These are phyloP conservation scores for Phoenix dactylifera DNA, from an alignment of 176 grass and related monocot genomes.

Conservation along the genomic window DNA sequence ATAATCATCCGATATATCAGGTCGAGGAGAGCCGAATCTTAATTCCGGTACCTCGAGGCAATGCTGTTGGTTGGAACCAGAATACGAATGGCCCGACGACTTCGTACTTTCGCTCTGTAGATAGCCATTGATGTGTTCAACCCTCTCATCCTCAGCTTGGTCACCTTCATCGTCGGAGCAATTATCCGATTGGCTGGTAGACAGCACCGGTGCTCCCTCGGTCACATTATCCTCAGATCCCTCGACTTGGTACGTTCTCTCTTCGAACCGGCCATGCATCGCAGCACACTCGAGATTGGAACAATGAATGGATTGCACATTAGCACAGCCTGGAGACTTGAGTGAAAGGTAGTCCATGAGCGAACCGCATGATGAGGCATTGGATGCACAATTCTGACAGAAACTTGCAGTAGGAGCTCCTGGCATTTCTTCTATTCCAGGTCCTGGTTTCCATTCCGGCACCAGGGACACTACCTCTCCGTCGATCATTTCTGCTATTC, in stretches of 20 bases:
- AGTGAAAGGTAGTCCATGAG: background rate
- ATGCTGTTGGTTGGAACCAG: background rate
- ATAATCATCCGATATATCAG: background rate
- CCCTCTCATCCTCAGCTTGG: background rate
- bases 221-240: slow-evolving; percentile 2
- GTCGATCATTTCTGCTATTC: slow-evolving; percentile 14
- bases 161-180: slow-evolving; percentile 5
- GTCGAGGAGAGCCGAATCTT: background rate
- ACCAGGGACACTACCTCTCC: slow-evolving; percentile 3
- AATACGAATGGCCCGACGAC: background rate
- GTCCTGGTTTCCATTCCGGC: slow-evolving; percentile 10
- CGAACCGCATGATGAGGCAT: slow-evolving; percentile 3
- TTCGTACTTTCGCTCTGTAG: background rate
- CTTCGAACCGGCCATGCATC: slow-evolving; percentile 8
- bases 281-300: slow-evolving; percentile 1
- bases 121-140: background rate
- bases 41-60: background rate
- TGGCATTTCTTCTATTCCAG: slow-evolving; percentile 6
- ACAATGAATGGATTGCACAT: background rate
- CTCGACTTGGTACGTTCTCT: slow-evolving; percentile 8
- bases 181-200: slow-evolving; percentile 1
- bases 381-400: background rate
- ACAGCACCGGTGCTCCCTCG: background rate
- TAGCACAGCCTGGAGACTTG: background rate
- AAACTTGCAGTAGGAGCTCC: background rate